Evolutionary conservation across 2,329 filamentous ascomycete genomes (phyloP).

Genomic region (Colletotrichum destructivum): DNA sequence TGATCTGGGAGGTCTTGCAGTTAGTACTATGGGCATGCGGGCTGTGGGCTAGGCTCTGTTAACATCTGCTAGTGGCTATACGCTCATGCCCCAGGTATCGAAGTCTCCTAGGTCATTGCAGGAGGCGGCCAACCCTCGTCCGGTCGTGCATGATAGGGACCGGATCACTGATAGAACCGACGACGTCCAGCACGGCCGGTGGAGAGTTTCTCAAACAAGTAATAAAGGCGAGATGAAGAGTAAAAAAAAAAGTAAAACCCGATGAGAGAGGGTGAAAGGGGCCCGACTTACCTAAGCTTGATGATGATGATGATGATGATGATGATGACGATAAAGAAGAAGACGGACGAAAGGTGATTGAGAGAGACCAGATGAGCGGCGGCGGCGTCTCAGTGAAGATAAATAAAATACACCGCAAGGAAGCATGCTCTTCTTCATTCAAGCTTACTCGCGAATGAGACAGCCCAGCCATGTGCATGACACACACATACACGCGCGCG

Average conservation of each 20-base stretch:
- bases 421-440: not conserved
- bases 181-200: too few species aligned
- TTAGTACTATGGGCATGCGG: not conserved
- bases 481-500: not conserved
- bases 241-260: too few species aligned
- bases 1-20: not conserved
- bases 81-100: not conserved
- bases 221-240: too few species aligned
- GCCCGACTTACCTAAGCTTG: too few species aligned
- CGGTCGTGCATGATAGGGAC: too few species aligned
- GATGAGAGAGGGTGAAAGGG: too few species aligned
- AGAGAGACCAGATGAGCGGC: not conserved
- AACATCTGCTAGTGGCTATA: constrained; percentile 22
- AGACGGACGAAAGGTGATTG: not conserved
- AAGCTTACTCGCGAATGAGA: not conserved
- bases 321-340: too few species aligned
- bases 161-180: too few species aligned
- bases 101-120: not conserved
- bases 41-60: not conserved
- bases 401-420: not conserved
- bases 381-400: not conserved
- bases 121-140: too few species aligned
- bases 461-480: not conserved
- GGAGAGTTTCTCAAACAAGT: too few species aligned
- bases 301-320: too few species aligned